Percentiles rank a stretch among this genome's conserved stretches.
phyloP scores from a whole-genome alignment of 805 yeast genomes.

The Metschnikowia similis region DNA sequence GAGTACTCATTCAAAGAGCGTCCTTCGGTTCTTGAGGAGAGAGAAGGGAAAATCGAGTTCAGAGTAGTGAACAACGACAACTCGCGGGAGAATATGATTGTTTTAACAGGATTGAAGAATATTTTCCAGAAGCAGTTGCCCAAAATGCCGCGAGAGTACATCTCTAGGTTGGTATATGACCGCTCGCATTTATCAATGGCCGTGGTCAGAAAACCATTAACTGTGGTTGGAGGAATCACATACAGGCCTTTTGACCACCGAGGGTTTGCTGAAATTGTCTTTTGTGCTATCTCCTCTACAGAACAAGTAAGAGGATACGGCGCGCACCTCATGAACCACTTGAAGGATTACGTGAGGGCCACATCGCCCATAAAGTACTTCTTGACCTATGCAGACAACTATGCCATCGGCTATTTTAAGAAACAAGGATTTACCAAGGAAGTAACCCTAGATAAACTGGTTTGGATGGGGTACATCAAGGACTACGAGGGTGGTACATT shows the following conservation, averaged over 20 bases:
- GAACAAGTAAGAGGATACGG: conserved; percentile 99
- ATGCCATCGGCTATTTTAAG: conserved; percentile 97
- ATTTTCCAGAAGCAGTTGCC: conserved; percentile 97
- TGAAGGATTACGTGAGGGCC: conserved; percentile 89
- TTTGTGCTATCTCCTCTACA: conserved; percentile 95
- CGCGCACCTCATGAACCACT: conserved; percentile 96
- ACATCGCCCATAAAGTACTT: conserved; percentile 84
- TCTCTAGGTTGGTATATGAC: conserved; percentile 90
- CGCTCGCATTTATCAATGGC: conserved; percentile 94
- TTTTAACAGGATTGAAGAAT: conserved; percentile 90
- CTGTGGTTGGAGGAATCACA: conserved; percentile 97
- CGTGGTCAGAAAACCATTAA: conserved; percentile 85
- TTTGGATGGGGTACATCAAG: conserved; percentile 98
- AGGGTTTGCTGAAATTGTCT: conserved; percentile 95
- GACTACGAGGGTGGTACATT: conserved; percentile 98
- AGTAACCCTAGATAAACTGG: conserved; percentile 73
- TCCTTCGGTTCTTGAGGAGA: conserved; percentile 91
- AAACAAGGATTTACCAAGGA: conserved; percentile 98
- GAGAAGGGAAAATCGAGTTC: conserved; percentile 89
- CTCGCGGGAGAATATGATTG: conserved; percentile 79
- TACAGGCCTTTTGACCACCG: conserved; percentile 89
- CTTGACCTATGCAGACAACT: conserved; percentile 95
- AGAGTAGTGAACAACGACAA: conserved; percentile 96
- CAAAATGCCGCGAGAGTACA: conserved; percentile 97
- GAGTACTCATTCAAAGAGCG: conserved; percentile 83